Evolutionary conservation across 305 asterid genomes (phyloP).

Genomic region (Rubia tinctorum): DNA sequence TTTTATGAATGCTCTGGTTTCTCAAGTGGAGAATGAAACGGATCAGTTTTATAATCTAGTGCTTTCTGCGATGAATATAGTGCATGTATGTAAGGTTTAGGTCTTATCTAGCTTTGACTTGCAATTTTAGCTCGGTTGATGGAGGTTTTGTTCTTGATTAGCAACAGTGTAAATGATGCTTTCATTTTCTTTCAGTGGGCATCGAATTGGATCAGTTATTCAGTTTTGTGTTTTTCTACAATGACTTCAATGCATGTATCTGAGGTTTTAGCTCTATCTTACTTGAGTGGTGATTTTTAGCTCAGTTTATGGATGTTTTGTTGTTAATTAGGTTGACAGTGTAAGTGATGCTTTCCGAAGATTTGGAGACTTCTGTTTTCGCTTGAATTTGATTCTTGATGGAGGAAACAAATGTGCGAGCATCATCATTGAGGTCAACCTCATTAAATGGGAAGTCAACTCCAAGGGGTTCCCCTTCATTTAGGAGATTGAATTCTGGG

Average conservation of each 20-base stretch:
- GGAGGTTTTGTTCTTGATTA: not conserved
- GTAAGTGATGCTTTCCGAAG: constrained; percentile 25
- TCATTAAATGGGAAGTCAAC: constrained; percentile 70
- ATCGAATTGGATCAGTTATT: not conserved
- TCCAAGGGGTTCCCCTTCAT: constrained; percentile 87
- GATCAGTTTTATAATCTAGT: not conserved
- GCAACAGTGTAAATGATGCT: constrained; percentile 22
- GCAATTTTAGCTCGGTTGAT: not conserved
- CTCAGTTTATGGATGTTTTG: not conserved
- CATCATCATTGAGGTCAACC: constrained; percentile 68
- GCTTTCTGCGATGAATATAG: not conserved
- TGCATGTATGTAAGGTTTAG: not conserved
- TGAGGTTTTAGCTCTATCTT: not conserved
- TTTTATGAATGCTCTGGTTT: not conserved
- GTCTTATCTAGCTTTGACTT: not conserved
- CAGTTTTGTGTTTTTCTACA: not conserved
- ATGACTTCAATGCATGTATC: not conserved
- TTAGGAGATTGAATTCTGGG: constrained; percentile 58
- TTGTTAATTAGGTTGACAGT: constrained; percentile 4
- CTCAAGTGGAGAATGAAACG: not conserved
- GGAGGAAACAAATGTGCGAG: constrained; percentile 73
- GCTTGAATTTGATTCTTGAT: constrained; percentile 29
- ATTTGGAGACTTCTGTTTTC: constrained; percentile 22
- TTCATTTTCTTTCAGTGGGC: not conserved
- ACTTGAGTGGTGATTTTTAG: not conserved